Base-by-base conservation (phyloP, 2,329 filamentous ascomycete genomes). In the Aotearoamyces nothofagi region DNA sequence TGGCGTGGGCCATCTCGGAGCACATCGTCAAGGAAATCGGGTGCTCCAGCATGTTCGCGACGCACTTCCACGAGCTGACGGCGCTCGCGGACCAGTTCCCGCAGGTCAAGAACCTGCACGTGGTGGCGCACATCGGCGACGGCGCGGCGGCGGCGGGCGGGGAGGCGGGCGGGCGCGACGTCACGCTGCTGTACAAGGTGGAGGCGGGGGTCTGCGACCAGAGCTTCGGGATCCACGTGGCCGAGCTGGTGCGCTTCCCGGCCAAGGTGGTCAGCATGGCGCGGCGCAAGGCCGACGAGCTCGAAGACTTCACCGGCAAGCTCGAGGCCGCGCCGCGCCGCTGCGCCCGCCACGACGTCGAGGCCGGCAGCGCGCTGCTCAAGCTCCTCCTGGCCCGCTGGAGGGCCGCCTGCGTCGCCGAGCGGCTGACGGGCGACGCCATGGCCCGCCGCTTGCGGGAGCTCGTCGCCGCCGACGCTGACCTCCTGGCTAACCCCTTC, bases 1-100 rank as follows among this genome's bases (percentile, higher is more conserved):
- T 98, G n/a, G 90, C 92, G 0, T 98, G 90, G 90, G 90, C 90
- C 28, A 98, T 98, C 37, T 92, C 83, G 0, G 90, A 98, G 55
- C 84, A 98, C 55, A 96, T 98, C 38, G 69, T 98, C 48, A 83
- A 78, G 34, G 84, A 96, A 49, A 96, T 98, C 35, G 78, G 83
- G 31, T 92, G 86, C 42, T 94, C 83, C 46, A 80, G 83, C 33
- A 75, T 94, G 54, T 98, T 98, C 49, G 90, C 92, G 4, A 98
- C 90, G 2, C 90, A 98, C 52, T 98, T 98, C 60, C 92, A 98
- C 58, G 90, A 98, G 53, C 64, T 98, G 27, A 98, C 90, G 0
- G 86, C 87, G 1, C 63, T 98, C 14, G 80, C 78, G 3, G 82
- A 94, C 32, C 78, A 78, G 30, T 80, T 92, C 50, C 72, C 79